phyloP scores from a whole-genome alignment of 1,284 basidiomycete genomes.

The Trichosporon sp. region DNA sequence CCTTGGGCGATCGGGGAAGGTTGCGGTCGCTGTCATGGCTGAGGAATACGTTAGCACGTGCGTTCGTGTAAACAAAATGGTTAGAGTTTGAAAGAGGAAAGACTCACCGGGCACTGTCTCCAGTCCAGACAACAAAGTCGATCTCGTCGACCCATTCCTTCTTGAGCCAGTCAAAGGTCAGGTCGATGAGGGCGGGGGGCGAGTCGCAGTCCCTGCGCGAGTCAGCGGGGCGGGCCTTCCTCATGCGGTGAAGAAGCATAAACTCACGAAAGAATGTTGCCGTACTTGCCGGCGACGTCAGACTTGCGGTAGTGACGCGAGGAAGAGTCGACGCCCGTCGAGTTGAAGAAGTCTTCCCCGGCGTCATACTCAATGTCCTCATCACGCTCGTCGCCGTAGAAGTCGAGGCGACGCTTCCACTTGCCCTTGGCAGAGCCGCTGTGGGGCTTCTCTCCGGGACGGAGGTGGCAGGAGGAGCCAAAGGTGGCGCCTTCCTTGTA shows the following conservation, averaged over 20 bases:
- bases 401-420: conserved; percentile 13
- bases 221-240: not conserved
- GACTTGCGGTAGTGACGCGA: not conserved
- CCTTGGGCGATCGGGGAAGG: conserved; percentile 70
- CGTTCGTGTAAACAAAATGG: not conserved
- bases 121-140: conserved; percentile 91
- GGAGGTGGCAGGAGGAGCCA: conserved; percentile 43
- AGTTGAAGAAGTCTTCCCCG: not conserved
- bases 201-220: conserved; percentile 75
- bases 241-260: too few relatives aligned
- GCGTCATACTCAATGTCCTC: not conserved
- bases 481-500: conserved; percentile 43
- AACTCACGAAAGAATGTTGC: conserved; percentile 4
- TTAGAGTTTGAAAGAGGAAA: not conserved
- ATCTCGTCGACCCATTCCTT: conserved; percentile 75
- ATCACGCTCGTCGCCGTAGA: conserved; percentile 14
- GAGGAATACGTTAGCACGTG: conserved; percentile 14
- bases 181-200: conserved; percentile 69
- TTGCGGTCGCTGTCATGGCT: conserved; percentile 85
- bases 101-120: conserved; percentile 76
- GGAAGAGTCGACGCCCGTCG: not conserved
- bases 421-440: conserved; percentile 24
- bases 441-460: conserved; percentile 18
- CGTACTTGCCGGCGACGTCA: conserved; percentile 10
- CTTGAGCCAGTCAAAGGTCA: conserved; percentile 74